These are phyloP conservation scores for Epichloe scottii DNA, from an alignment of 2,329 filamentous ascomycete genomes.

Conservation along the genomic window DNA sequence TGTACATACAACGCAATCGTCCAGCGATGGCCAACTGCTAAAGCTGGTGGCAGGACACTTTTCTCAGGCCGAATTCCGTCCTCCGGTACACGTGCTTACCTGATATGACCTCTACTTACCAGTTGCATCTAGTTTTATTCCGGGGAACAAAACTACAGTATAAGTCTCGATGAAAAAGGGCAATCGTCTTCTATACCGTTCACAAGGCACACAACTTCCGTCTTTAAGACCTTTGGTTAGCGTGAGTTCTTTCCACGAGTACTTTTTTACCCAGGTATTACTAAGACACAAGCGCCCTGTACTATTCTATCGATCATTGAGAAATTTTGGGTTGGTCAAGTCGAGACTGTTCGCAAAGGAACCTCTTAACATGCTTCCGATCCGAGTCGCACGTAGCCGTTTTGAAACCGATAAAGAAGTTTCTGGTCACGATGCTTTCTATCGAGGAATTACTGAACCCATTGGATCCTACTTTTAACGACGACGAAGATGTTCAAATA, in stretches of 20 bases:
- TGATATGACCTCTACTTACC: neutral
- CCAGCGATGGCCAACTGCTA: neutral
- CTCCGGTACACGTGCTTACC: neutral
- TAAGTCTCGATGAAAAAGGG: neutral
- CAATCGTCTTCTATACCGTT: neutral
- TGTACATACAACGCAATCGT: conserved; percentile 2
- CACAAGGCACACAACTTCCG: neutral
- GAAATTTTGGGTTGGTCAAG: neutral
- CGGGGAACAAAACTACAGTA: neutral
- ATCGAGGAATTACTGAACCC: conserved; percentile 4
- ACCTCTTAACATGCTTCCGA: neutral
- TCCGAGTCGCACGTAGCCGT: neutral
- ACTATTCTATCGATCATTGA: neutral
- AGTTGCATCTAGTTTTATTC: neutral
- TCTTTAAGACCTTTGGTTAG: neutral
- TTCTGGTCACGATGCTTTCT: neutral
- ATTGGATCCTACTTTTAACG: neutral
- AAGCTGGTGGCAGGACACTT: neutral
- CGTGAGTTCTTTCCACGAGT: neutral
- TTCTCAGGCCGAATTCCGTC: neutral
- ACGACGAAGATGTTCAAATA: neutral
- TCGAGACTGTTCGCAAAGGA: neutral
- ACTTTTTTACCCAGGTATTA: neutral
- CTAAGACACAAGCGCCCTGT: neutral
- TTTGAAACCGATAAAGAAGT: neutral